phyloP scores from a whole-genome alignment of 169 alveolate genomes.

The Theileria orientalis region DNA sequence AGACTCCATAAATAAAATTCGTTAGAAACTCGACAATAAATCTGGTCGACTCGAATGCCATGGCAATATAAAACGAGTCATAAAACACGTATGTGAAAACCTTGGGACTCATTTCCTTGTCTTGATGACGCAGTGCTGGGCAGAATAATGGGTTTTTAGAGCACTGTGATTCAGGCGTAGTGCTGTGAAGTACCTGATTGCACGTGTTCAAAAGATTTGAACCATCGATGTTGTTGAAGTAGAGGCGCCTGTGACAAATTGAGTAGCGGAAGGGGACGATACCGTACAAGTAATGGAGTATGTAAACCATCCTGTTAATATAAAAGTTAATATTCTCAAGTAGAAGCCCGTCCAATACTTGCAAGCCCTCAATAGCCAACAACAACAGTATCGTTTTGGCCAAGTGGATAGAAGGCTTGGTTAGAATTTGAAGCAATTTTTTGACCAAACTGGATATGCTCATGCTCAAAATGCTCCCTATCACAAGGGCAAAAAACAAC shows the following conservation, averaged over 20 bases:
- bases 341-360: neutral
- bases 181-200: neutral
- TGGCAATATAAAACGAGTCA: too few species aligned
- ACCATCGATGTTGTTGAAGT: neutral
- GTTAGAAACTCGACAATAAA: constrained; percentile 15
- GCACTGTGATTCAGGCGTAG: constrained; percentile 9
- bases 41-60: constrained; percentile 20
- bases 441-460: constrained; percentile 9
- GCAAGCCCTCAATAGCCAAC: neutral
- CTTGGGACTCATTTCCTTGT: constrained; percentile 26
- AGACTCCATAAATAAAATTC: constrained; percentile 10
- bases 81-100: constrained; percentile 25
- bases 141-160: constrained; percentile 34
- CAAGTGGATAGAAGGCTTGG: neutral
- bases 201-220: too few species aligned
- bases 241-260: neutral
- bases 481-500: neutral
- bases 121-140: constrained; percentile 32
- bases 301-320: neutral
- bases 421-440: neutral
- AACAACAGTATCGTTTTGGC: neutral
- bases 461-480: neutral
- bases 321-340: neutral
- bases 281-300: too few species aligned
- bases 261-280: neutral